phyloP scores from a whole-genome alignment of 2,329 filamentous ascomycete species.

The Uncinocarpus reesii region DNA sequence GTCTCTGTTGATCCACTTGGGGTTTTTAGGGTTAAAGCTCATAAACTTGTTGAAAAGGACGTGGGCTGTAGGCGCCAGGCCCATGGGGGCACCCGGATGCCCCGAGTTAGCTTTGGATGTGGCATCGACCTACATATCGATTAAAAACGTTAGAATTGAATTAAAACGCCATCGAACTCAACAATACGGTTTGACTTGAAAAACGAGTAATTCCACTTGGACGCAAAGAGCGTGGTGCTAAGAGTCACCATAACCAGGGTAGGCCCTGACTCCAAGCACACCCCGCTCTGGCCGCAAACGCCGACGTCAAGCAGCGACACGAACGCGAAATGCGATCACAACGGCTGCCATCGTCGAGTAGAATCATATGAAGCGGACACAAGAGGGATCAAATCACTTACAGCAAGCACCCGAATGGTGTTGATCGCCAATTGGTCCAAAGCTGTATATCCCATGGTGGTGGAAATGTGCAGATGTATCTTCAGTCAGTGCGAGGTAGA shows the following conservation, averaged over 20 bases:
- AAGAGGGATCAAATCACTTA: conserved; percentile 45
- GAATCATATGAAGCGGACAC: not conserved
- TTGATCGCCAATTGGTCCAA: conserved; percentile 87
- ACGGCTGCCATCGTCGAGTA: not conserved
- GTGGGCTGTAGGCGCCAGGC: conserved; percentile 88
- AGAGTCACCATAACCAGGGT: not conserved
- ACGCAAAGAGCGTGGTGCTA: not conserved
- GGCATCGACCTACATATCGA: conserved; percentile 70
- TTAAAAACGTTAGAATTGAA: not conserved
- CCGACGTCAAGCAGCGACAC: conserved; percentile 2
- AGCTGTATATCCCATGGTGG: conserved; percentile 79
- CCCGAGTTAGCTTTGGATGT: conserved; percentile 92
- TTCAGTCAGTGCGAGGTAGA: too few relatives aligned
- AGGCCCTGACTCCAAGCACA: conserved; percentile 5
- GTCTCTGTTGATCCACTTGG: conserved; percentile 92
- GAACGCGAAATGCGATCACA: not conserved
- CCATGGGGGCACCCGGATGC: conserved; percentile 97
- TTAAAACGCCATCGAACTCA: not conserved
- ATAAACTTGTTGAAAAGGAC: conserved; percentile 98
- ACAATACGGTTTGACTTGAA: too few relatives aligned
- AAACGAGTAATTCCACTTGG: not conserved
- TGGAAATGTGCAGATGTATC: too few relatives aligned
- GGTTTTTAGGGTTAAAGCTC: conserved; percentile 99
- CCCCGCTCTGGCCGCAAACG: not conserved
- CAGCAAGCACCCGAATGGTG: conserved; percentile 92